These are phyloP conservation scores for Teunomyces aglyptinius DNA, from an alignment of 805 yeast species.

Conservation along the genomic window DNA sequence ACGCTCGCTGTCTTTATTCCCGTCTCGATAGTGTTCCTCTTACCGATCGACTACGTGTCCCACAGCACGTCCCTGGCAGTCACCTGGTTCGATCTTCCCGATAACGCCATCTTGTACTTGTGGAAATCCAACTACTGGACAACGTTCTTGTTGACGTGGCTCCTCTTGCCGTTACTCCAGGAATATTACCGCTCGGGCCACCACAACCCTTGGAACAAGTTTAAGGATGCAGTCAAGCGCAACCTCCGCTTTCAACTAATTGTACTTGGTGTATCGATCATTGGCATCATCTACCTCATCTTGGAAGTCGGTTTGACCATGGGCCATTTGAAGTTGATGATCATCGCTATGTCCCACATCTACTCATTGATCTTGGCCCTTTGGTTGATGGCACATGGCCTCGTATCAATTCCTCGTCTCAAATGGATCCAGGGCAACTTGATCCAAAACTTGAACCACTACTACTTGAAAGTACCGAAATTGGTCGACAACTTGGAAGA, in stretches of 20 bases:
- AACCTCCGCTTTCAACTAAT: slow-evolving; percentile 62
- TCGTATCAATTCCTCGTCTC: slow-evolving; percentile 61
- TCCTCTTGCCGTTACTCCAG: slow-evolving; percentile 67
- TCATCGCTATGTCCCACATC: slow-evolving; percentile 74
- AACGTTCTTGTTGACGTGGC: slow-evolving; percentile 79
- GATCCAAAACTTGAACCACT: slow-evolving; percentile 27
- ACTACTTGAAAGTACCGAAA: slow-evolving; percentile 55
- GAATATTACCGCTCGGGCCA: slow-evolving; percentile 73
- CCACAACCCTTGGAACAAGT: slow-evolving; percentile 42
- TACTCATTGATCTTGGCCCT: slow-evolving; percentile 72
- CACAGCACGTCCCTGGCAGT: slow-evolving; percentile 36
- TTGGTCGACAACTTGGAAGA: slow-evolving; percentile 63
- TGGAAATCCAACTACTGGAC: slow-evolving; percentile 83
- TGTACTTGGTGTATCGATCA: slow-evolving; percentile 49
- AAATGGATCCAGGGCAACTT: slow-evolving; percentile 38
- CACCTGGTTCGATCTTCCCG: slow-evolving; percentile 46
- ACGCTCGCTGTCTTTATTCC: slow-evolving; percentile 70
- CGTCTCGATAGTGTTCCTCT: slow-evolving; percentile 64
- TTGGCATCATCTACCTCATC: slow-evolving; percentile 60
- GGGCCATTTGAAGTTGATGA: slow-evolving; percentile 58
- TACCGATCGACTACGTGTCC: slow-evolving; percentile 73
- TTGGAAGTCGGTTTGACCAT: slow-evolving; percentile 53
- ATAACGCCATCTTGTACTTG: slow-evolving; percentile 46
- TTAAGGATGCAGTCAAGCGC: slow-evolving; percentile 55
- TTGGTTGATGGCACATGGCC: slow-evolving; percentile 85